Base-by-base conservation (phyloP, 495 filamentous ascomycete species). In the Aspergillus biplanus region DNA sequence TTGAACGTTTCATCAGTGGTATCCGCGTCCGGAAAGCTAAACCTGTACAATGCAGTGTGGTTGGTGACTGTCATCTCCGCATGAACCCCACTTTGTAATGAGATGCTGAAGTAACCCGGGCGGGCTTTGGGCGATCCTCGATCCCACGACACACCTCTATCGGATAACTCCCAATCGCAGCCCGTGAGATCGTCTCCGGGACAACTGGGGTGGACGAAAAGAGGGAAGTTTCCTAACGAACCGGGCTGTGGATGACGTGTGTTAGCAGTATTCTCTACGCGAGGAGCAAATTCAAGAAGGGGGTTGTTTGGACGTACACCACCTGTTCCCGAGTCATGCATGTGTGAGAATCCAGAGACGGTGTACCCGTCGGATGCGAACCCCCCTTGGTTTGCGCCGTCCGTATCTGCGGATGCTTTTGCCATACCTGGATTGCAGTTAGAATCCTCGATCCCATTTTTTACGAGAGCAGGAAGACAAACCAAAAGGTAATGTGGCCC, bases 271-370 rank as follows among this genome's bases (percentile, higher is more conserved):
- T 42, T 9, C 32, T 11, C 6, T n/a, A n/a, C n/a, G n/a, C n/a
- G n/a, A n/a, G n/a, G n/a, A 34, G n/a, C n/a, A 5, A 4, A 33
- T n/a, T 39, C 32, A 34, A 55, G 34, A 6, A 18, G 1, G 21
- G 39, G 39, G 2, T 4, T 12, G n/a, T 8, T 16, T 21, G n/a
- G 31, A 69, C 77, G 58, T 71, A 79, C 78, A 50, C 89, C 89
- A n/a, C 90, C 90, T 18, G 89, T 91, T 0, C 90, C 90, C 39
- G 84, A 87, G 69, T 92, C 90, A 73, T 92, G 90, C 78, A 89
- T 82, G 37, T 82, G 83, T 1, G 81, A 89, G 73, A 92, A 92
- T 0, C 90, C 90, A 4, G 82, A 86, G 53, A 92, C 83, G 6
- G 76, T 72, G 3, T 73, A 71, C 3, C 82, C 83, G 61, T 92